These are phyloP conservation scores for Nigrograna mackinnonii DNA, from an alignment of 2,329 filamentous ascomycete genomes.

Conservation along the genomic window DNA sequence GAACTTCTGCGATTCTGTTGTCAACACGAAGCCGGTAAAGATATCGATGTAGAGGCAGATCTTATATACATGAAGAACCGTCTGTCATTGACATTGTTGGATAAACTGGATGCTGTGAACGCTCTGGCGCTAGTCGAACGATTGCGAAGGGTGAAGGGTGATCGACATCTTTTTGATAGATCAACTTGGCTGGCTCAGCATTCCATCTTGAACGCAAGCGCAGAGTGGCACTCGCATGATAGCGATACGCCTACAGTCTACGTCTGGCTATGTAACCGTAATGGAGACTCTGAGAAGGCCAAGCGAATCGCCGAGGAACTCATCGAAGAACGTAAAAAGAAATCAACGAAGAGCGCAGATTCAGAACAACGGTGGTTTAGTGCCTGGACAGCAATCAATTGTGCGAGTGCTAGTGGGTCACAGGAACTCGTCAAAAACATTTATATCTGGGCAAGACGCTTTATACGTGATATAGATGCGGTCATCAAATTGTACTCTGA, in stretches of 20 bases:
- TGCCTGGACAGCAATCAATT: slow-evolving; percentile 29
- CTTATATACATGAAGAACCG: slow-evolving; percentile 11
- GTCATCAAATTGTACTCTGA: slow-evolving; percentile 23
- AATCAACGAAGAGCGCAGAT: slow-evolving; percentile 22
- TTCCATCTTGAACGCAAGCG: too few species aligned
- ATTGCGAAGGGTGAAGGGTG: slow-evolving; percentile 19
- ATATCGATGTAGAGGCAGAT: slow-evolving; percentile 20
- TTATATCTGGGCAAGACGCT: slow-evolving; percentile 40
- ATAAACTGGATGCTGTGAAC: slow-evolving; percentile 11
- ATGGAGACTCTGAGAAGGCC: slow-evolving; percentile 12
- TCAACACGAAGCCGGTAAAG: slow-evolving; percentile 8
- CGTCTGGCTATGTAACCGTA: slow-evolving; percentile 12
- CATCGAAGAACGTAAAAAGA: slow-evolving; percentile 22
- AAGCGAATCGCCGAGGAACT: slow-evolving; percentile 8
- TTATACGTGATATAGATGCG: slow-evolving; percentile 38
- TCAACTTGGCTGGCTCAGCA: slow-evolving; percentile 1
- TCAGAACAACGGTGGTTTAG: slow-evolving; percentile 30
- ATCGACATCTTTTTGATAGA: slow-evolving; percentile 14
- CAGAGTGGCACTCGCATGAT: too few species aligned
- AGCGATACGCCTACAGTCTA: slow-evolving; percentile 21
- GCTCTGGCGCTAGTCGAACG: slow-evolving; percentile 23
- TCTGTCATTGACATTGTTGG: slow-evolving; percentile 9
- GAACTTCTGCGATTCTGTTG: slow-evolving; percentile 21
- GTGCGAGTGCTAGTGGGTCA: slow-evolving; percentile 36
- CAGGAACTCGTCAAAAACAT: slow-evolving; percentile 31